Evolutionary conservation across 768 basidiomycete species (phyloP), one percentile per base, ranked within the genome.

Genomic region (Suillus brevipes): DNA sequence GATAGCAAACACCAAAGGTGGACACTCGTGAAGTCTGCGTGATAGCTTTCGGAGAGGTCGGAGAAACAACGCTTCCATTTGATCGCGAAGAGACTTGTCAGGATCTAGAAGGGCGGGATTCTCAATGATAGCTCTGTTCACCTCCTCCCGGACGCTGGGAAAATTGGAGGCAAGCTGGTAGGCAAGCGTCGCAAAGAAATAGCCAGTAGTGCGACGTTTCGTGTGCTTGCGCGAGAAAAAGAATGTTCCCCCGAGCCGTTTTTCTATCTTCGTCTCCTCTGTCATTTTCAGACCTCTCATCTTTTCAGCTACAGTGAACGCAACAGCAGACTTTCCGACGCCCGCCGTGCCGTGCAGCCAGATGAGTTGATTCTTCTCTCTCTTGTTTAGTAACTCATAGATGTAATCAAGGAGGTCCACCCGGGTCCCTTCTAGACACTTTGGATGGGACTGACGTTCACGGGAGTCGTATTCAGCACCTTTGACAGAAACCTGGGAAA

Each of bases 151-250:
- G 10, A 55, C 2, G 20, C 53, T 55, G 20, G 53, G 53, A 7
- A 55, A 55, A 34, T 55, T 55, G 20, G 2, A 36, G 3, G 53
- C 53, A 20, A 55, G 53, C 20, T 55, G 53, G 34, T 34, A 55
- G 34, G 31, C 34, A 36, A 55, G 53, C 10, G 34, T 34, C 6
- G 53, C 53, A 55, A 55, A 55, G 34, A 55, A 36, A 36, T 55
- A 34, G 2, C 53, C 53, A n/a, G 53, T 55, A 1, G 53, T 55
- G 18, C 53, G 20, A 6, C 53, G 34, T 36, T 55, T 34, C 12
- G 34, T 55, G 53, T 55, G 53, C 53, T 55, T 55, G 53, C 53
- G 34, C 12, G 34, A 55, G 20, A 55, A 55, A 34, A 55, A 55
- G 34, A 55, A 55, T 36, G 53, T 36, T 13, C 53, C 53, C 6